Conservation (phyloP, 75 land plant genomes). For the Gnetum montanum region DNA sequence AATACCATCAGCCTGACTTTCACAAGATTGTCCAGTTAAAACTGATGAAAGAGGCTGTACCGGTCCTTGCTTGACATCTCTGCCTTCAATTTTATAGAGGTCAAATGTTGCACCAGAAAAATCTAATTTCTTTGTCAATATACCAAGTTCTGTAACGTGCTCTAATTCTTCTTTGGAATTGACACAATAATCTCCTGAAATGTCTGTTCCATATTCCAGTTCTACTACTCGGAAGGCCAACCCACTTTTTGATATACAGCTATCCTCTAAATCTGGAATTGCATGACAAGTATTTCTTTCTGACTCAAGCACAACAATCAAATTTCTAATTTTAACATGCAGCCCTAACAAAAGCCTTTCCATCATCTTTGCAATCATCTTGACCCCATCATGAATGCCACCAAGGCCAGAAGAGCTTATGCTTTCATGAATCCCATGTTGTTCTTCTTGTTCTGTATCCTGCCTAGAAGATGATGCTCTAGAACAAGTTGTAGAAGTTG, state of each 20-base stretch:
- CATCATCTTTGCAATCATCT: conserved; percentile 65
- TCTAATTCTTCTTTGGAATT: conserved; percentile 3
- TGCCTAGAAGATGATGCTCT: not conserved
- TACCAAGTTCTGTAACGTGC: conserved; percentile 18
- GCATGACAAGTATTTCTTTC: conserved; percentile 3
- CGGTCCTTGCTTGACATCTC: not conserved
- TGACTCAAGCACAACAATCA: conserved; percentile 54
- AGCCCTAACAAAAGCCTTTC: conserved; percentile 68
- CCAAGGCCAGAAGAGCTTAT: conserved; percentile 20
- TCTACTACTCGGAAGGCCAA: conserved; percentile 49
- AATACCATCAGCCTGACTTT: conserved; percentile 31
- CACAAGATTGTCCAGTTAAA: conserved; percentile 8
- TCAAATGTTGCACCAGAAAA: conserved; percentile 64
- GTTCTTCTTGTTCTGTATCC: conserved; percentile 1
- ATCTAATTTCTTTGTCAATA: conserved; percentile 48
- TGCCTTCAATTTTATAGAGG: conserved; percentile 30
- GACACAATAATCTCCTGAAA: conserved; percentile 23
- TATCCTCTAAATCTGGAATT: conserved; percentile 5
- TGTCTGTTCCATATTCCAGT: conserved; percentile 54
- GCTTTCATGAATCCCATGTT: conserved; percentile 2
- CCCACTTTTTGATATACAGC: conserved; percentile 1
- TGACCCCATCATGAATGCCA: conserved; percentile 88
- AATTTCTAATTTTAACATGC: conserved; percentile 49
- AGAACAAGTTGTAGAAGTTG: conserved; percentile 2
- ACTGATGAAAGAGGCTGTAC: not conserved